These are phyloP conservation scores for Astrothelium macrocarpum DNA, from an alignment of 495 filamentous ascomycete genomes.

Conservation along the genomic window DNA sequence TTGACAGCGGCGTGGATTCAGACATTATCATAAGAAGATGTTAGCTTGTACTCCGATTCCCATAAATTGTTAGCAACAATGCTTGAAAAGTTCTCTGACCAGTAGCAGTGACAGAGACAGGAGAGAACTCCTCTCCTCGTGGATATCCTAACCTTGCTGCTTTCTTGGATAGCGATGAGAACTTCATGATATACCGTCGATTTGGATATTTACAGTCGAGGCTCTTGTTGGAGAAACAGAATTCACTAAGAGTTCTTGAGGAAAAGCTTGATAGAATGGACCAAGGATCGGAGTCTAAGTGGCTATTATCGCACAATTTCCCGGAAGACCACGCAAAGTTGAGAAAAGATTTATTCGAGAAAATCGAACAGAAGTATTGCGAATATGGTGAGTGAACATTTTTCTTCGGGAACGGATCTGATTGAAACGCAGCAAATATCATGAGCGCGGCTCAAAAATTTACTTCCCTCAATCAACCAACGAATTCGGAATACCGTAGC, in stretches of 20 bases:
- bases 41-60: not conserved
- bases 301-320: not conserved
- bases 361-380: not conserved
- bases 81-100: not conserved
- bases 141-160: slow-evolving; percentile 25
- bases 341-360: not conserved
- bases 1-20: not conserved
- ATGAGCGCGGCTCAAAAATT: slow-evolving; percentile 21
- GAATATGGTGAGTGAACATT: not conserved
- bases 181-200: slow-evolving; percentile 26
- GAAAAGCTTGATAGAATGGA: slow-evolving; percentile 20
- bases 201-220: slow-evolving; percentile 28
- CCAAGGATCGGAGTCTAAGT: not conserved
- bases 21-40: not conserved
- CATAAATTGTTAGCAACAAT: not conserved
- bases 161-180: slow-evolving; percentile 30
- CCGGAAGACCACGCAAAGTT: not conserved
- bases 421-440: slow-evolving; percentile 6
- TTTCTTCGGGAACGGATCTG: not conserved
- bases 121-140: not conserved
- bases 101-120: not conserved
- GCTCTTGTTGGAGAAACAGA: slow-evolving; percentile 25
- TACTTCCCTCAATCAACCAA: slow-evolving; percentile 14
- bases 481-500: slow-evolving; percentile 17
- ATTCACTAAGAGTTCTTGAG: slow-evolving; percentile 23